phyloP scores from a whole-genome alignment of 1,284 basidiomycete species.

The Trametes pubescens region DNA sequence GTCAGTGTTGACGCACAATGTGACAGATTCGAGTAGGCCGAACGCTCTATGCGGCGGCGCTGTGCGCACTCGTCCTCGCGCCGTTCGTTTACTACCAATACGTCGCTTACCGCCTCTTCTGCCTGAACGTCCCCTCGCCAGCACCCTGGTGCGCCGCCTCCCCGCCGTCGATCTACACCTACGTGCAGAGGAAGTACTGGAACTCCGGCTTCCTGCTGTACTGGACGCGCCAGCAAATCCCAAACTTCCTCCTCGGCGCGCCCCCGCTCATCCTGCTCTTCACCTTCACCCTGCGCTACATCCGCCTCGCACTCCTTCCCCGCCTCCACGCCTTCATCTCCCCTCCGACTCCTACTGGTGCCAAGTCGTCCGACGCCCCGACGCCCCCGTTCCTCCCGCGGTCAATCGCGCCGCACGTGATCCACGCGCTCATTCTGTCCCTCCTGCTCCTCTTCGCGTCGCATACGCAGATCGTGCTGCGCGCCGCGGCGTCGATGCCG shows the following conservation, averaged over 20 bases:
- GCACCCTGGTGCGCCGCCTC: slow-evolving; percentile 69
- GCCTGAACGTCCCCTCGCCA: background rate
- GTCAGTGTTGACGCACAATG: too few species aligned
- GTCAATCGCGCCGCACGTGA: slow-evolving; percentile 66
- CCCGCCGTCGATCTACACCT: slow-evolving; percentile 81
- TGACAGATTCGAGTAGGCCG: slow-evolving; percentile 45
- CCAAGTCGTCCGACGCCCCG: background rate
- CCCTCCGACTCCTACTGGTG: slow-evolving; percentile 9
- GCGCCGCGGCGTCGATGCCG: slow-evolving; percentile 83
- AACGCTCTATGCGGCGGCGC: slow-evolving; percentile 45
- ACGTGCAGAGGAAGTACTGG: slow-evolving; percentile 91
- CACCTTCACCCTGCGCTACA: slow-evolving; percentile 49
- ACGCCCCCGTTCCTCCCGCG: slow-evolving; percentile 43
- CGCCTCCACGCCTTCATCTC: slow-evolving; percentile 33
- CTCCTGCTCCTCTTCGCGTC: slow-evolving; percentile 79
- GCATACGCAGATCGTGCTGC: slow-evolving; percentile 91
- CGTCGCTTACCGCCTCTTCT: slow-evolving; percentile 56
- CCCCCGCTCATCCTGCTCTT: slow-evolving; percentile 73
- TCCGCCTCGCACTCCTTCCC: slow-evolving; percentile 37
- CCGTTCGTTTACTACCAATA: slow-evolving; percentile 81
- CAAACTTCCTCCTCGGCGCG: slow-evolving; percentile 86
- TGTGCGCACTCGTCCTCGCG: slow-evolving; percentile 56
- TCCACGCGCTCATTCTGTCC: slow-evolving; percentile 71
- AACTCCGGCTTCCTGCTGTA: slow-evolving; percentile 86
- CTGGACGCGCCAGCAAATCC: slow-evolving; percentile 85